Conservation (phyloP, 768 basidiomycete genomes). For the Cyclocybe cylindracea region DNA sequence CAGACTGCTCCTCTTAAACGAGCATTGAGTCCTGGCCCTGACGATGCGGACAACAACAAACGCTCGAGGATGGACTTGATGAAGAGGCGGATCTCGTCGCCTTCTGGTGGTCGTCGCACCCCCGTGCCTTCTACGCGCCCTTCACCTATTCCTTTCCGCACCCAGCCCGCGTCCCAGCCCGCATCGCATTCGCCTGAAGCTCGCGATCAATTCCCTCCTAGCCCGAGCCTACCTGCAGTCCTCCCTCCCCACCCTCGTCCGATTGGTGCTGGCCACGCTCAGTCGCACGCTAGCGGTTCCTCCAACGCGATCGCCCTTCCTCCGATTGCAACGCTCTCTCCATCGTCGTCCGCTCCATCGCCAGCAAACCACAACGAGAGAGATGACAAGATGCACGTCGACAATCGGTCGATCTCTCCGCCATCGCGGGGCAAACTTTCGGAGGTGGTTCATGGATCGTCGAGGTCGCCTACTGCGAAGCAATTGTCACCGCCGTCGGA, state of each 20-base stretch:
- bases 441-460: constrained; percentile 49
- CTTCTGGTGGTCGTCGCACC: constrained; percentile 46
- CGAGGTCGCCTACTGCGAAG: constrained; percentile 54
- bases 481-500: constrained; percentile 56
- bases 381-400: constrained; percentile 58
- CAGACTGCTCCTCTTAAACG: constrained; percentile 57
- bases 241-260: constrained; percentile 79
- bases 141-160: constrained; percentile 74
- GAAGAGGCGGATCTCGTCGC: constrained; percentile 55
- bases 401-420: constrained; percentile 50
- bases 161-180: constrained; percentile 67
- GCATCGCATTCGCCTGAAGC: constrained; percentile 70
- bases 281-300: constrained; percentile 31
- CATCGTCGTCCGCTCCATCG: constrained; percentile 57
- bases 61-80: constrained; percentile 59
- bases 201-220: constrained; percentile 53
- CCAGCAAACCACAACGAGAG: constrained; percentile 43
- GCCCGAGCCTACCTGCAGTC: constrained; percentile 57
- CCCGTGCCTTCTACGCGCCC: constrained; percentile 63
- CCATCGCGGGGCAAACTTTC: constrained; percentile 54
- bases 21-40: constrained; percentile 65
- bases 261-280: constrained; percentile 53
- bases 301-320: constrained; percentile 56
- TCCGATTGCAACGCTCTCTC: constrained; percentile 70
- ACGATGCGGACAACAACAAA: constrained; percentile 54